Evolutionary conservation across 2,329 filamentous ascomycete species (phyloP).

Genomic region (Penicillium frequentans): DNA sequence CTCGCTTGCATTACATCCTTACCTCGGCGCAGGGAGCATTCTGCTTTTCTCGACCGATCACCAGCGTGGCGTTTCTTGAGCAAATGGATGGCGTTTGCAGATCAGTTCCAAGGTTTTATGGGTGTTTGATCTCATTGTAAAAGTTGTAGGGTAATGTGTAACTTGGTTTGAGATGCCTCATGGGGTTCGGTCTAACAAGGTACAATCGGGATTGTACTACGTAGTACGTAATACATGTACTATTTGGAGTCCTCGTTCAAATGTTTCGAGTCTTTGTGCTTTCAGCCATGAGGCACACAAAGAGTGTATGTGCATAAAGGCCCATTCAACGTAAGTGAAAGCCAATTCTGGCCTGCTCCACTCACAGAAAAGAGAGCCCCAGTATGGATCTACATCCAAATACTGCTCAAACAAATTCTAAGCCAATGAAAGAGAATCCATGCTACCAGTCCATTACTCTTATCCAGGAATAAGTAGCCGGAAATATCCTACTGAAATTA

Average conservation of each 20-base stretch:
- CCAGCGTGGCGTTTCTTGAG: constrained; percentile 31
- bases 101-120: background rate
- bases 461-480: background rate
- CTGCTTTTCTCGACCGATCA: constrained; percentile 14
- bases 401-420: background rate
- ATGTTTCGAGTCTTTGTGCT: background rate
- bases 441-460: background rate
- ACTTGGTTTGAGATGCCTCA: background rate
- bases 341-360: background rate
- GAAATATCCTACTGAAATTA: background rate
- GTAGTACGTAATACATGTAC: background rate
- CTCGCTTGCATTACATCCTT: constrained; percentile 16
- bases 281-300: background rate
- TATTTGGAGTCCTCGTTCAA: background rate
- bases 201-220: background rate
- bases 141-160: background rate
- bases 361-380: background rate
- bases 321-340: background rate
- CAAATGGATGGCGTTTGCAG: constrained; percentile 20
- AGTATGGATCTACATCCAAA: background rate
- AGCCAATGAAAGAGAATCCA: background rate
- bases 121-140: background rate
- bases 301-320: background rate
- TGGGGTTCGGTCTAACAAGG: background rate
- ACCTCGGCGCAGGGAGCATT: constrained; percentile 14